Evolutionary conservation across 2,329 filamentous ascomycete genomes (phyloP).

Genomic region (Penicillium sp.): DNA sequence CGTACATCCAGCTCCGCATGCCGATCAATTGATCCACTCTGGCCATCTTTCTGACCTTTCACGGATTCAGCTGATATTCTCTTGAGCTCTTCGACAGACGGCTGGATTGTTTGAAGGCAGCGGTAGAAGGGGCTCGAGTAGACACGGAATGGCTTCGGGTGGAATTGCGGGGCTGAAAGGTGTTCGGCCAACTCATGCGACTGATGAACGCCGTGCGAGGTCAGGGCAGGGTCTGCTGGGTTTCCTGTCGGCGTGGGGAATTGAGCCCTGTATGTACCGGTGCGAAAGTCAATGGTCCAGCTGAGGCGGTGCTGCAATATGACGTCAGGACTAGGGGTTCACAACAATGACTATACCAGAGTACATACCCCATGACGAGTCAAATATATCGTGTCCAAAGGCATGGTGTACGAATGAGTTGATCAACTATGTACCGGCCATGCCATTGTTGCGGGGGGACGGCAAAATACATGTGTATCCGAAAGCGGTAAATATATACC

Average conservation of each 20-base stretch:
- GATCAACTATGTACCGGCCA: background rate
- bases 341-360: background rate
- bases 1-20: conserved; percentile 42
- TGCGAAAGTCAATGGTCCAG: conserved; percentile 79
- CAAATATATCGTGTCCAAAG: conserved; percentile 70
- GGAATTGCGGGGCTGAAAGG: conserved; percentile 29
- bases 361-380: conserved; percentile 69
- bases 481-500: background rate
- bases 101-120: conserved; percentile 78
- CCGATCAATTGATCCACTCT: conserved; percentile 33
- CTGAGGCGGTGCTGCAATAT: conserved; percentile 78
- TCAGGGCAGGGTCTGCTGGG: conserved; percentile 80
- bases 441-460: conserved; percentile 18
- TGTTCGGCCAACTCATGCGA: conserved; percentile 67
- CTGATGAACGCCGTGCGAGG: conserved; percentile 81
- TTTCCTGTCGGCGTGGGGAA: conserved; percentile 84
- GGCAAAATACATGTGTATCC: conserved; percentile 12
- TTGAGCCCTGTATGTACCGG: conserved; percentile 71
- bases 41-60: conserved; percentile 8
- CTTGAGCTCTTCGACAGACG: conserved; percentile 50
- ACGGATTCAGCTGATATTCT: conserved; percentile 13
- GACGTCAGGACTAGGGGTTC: background rate
- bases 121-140: conserved; percentile 87
- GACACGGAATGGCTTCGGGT: conserved; percentile 52
- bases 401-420: conserved; percentile 47